Base-by-base conservation (phyloP, 2,329 filamentous ascomycete species). In the Hansfordia pulvinata region DNA sequence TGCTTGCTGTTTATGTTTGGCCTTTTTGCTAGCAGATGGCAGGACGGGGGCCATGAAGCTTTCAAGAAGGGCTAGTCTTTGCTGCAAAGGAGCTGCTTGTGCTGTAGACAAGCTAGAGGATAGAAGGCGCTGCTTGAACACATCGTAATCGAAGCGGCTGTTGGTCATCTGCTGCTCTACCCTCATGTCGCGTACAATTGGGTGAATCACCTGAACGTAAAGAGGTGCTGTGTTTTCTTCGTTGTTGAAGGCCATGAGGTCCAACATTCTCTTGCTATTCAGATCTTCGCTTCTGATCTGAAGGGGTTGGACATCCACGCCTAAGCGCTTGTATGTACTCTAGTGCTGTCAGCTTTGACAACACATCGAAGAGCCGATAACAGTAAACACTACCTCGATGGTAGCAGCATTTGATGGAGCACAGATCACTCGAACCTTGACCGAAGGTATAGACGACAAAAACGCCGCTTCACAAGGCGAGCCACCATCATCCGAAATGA, bases 41-140 rank as follows among this genome's bases (percentile, higher is more conserved):
- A n/a, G n/a, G n/a, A n/a, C n/a, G n/a, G n/a, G n/a, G 2, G 46
- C 44, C 45, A 81, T 60, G 46, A 80, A 81, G 10, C 64, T 72
- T 38, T 82, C 69, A 0, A 83, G 53, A 0, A 74, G 58, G 6
- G 69, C 60, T 2, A 83, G 52, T 0, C 77, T 62, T 43, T 74
- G 62, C 1, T 58, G 48, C 2, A 88, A 50, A 1, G 74, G 69
- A 0, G 40, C 54, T 0, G 46, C 42, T 39, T 85, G 76, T 2
- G 44, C 50, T 0, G 45, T 37, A 0, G 55, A 52, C 12, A 80
- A 52, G 0, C 47, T 38, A 14, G 58, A 49, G 0, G 28, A 14
- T 0, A 44, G 33, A 1, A 66, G 38, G 3, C 49, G 33, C 0
- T 15, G 5, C 24, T 53, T 58, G 44, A 76, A 75, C 0, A 43